Evolutionary conservation across 2,329 filamentous ascomycete species (phyloP).

Genomic region (Fusarium ramigenum): DNA sequence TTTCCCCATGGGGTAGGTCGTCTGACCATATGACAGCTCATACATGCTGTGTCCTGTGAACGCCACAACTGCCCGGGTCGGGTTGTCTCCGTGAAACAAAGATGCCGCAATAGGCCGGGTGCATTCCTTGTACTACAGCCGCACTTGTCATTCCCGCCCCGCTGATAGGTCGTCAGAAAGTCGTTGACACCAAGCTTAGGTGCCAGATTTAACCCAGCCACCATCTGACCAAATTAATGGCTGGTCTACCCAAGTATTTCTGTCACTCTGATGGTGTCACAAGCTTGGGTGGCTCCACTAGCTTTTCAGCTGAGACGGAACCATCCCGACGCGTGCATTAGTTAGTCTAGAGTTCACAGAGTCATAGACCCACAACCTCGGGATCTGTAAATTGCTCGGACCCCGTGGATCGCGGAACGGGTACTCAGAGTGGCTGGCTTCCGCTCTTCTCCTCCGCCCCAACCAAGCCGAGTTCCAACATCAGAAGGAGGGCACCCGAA

Average conservation of each 20-base stretch:
- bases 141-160: neutral
- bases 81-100: neutral
- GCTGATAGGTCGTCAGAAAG: neutral
- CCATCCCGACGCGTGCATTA: neutral
- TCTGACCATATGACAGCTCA: neutral
- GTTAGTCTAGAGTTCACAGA: neutral
- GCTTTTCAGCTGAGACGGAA: neutral
- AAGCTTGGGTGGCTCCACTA: too few relatives aligned
- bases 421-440: neutral
- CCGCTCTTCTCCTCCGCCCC: neutral
- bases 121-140: neutral
- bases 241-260: fast-evolving
- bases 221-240: fast-evolving
- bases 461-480: neutral
- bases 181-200: neutral
- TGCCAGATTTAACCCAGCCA: neutral
- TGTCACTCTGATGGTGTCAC: fast-evolving
- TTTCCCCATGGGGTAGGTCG: neutral
- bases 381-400: neutral
- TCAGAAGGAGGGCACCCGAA: neutral
- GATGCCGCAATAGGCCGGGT: neutral
- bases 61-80: neutral
- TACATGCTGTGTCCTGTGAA: neutral
- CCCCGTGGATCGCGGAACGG: neutral
- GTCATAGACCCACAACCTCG: neutral